Evolutionary conservation across 1,284 basidiomycete genomes (phyloP), one percentile per base, ranked within the genome.

Genomic region (Cutaneotrichosporon sp.): DNA sequence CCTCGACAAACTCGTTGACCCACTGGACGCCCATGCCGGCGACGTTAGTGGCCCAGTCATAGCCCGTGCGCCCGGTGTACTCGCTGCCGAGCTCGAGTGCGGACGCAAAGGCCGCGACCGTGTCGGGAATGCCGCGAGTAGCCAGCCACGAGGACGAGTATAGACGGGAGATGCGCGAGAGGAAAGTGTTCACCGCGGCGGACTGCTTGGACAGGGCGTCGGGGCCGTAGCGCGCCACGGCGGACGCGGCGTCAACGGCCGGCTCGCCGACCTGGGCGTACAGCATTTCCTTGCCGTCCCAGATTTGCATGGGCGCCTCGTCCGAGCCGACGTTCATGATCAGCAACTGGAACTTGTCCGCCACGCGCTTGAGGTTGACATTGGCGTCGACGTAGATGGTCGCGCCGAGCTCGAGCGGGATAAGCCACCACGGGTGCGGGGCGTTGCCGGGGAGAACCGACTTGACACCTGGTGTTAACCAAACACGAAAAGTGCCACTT

Each of bases 341-440:
- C 14, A 23, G 23, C 7, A 43, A 8, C 8, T n/a, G 14, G 42
- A 43, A 33, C 23, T n/a, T 43, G 22, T 22, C 35, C 0, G 83
- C 81, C 0, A 89, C 90, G 54, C 87, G 82, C 81, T 84, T 84
- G 46, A 92, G 67, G 69, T 93, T 91, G 68, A 83, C 83, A 76
- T 96, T 93, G 4, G 80, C 81, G 46, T 80, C 69, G 4, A 93
- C 86, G 70, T 94, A 97, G 58, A 97, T 88, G 38, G 85, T 88
- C 0, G 86, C 94, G 1, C 94, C 94, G 0, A 94, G 78, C 65
- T 82, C 93, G 37, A 91, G 74, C 3, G 86, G 82, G 21, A 79
- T 77, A 20, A 84, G 76, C 10, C 73, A 77, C 38, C 7, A 30
- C 26, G 26, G 7, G n/a, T n/a, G n/a, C 26, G 26, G 26, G 7